Evolutionary conservation across 768 basidiomycete species (phyloP).

Genomic region (Porpolomopsis calyptriformis): DNA sequence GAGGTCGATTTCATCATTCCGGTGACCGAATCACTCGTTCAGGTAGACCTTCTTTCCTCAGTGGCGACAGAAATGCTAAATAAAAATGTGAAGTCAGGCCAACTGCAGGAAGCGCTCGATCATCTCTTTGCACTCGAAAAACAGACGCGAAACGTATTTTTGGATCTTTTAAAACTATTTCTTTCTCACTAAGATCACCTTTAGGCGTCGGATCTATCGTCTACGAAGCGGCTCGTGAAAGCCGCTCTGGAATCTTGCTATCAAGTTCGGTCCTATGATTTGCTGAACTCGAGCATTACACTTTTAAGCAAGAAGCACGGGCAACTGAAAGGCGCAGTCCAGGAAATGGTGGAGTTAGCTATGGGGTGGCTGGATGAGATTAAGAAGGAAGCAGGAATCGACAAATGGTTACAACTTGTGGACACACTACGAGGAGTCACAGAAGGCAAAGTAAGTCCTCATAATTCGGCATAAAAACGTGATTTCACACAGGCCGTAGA

Average conservation of each 20-base stretch:
- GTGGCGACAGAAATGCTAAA: not conserved
- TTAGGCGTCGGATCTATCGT: slow-evolving; percentile 84
- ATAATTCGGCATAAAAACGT: too few species aligned
- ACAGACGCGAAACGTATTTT: slow-evolving; percentile 83
- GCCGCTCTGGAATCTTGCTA: slow-evolving; percentile 64
- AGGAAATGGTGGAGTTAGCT: slow-evolving; percentile 82
- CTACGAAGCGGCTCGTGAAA: slow-evolving; percentile 82
- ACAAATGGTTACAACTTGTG: slow-evolving; percentile 78
- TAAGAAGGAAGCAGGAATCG: slow-evolving; percentile 52
- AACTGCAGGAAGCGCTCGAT: slow-evolving; percentile 79
- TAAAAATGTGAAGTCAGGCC: slow-evolving; percentile 48
- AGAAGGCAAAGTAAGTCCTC: slow-evolving; percentile 84
- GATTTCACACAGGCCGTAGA: too few species aligned
- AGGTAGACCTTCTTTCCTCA: slow-evolving; percentile 38
- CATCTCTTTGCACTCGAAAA: slow-evolving; percentile 86
- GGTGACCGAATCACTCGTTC: slow-evolving; percentile 53
- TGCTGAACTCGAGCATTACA: slow-evolving; percentile 60
- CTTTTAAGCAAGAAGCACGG: slow-evolving; percentile 91
- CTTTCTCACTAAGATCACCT: slow-evolving; percentile 4
- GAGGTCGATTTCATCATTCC: slow-evolving; percentile 74
- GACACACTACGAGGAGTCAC: slow-evolving; percentile 86
- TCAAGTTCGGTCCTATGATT: slow-evolving; percentile 54
- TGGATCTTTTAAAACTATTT: not conserved
- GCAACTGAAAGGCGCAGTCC: slow-evolving; percentile 82
- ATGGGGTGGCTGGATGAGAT: slow-evolving; percentile 77